phyloP scores from a whole-genome alignment of 2,329 filamentous ascomycete species.

The Emergomyces pasteurianus region DNA sequence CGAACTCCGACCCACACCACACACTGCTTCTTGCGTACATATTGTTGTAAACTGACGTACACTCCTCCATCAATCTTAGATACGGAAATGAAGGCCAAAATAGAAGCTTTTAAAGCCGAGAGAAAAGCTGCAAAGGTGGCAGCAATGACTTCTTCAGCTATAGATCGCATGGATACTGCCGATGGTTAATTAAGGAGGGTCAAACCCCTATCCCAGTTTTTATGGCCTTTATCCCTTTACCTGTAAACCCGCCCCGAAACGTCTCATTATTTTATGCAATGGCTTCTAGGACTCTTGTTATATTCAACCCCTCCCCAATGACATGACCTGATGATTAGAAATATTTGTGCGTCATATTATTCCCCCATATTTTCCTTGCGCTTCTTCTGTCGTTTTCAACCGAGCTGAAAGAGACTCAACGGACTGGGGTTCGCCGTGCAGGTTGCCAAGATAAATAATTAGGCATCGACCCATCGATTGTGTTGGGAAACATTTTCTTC shows the following conservation, averaged over 20 bases:
- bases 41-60: neutral
- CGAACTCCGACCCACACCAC: neutral
- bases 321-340: constrained; percentile 5
- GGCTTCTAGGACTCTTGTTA: neutral
- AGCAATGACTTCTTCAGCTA: constrained; percentile 11
- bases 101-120: constrained; percentile 48
- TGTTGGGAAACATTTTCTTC: neutral
- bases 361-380: neutral
- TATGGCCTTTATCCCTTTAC: neutral
- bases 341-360: neutral
- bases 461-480: no score
- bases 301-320: neutral
- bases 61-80: constrained; percentile 20
- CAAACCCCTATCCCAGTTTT: neutral
- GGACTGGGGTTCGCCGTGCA: neutral
- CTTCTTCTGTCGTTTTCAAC: neutral
- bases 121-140: constrained; percentile 34
- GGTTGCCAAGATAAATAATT: neutral
- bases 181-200: neutral
- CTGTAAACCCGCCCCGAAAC: neutral
- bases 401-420: neutral
- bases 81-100: constrained; percentile 46
- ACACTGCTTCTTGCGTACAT: neutral
- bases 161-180: constrained; percentile 29
- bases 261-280: neutral